Evolutionary conservation across 768 basidiomycete species (phyloP).

Genomic region (Tulasnella calospora): DNA sequence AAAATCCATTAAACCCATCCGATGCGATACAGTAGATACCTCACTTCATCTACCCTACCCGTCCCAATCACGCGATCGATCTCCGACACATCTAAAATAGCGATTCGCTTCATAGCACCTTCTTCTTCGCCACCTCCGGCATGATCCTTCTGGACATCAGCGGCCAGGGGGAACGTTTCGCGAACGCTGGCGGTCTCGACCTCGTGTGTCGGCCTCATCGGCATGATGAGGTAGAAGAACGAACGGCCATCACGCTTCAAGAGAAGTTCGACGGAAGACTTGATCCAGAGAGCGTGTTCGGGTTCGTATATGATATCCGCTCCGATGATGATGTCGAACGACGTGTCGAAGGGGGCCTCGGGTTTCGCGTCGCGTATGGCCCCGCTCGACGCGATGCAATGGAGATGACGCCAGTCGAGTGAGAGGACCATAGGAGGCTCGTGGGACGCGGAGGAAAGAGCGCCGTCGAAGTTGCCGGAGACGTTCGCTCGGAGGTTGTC

Average conservation of each 20-base stretch:
- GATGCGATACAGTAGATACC: constrained; percentile 65
- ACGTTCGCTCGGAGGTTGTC: constrained; percentile 62
- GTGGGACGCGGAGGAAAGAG: constrained; percentile 24
- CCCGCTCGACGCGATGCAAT: neutral
- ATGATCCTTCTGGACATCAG: neutral
- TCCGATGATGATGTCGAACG: constrained; percentile 68
- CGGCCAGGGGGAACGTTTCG: constrained; percentile 45
- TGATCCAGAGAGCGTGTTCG: constrained; percentile 64
- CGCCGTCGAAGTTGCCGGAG: constrained; percentile 44
- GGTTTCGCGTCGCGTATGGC: constrained; percentile 34
- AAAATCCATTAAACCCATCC: constrained; percentile 50
- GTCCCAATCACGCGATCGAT: constrained; percentile 50
- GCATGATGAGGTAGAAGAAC: constrained; percentile 66
- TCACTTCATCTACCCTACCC: constrained; percentile 64
- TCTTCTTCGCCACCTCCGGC: neutral
- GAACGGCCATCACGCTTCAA: constrained; percentile 35
- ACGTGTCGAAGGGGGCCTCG: constrained; percentile 36
- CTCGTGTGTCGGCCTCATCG: constrained; percentile 51
- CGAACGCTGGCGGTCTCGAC: constrained; percentile 56
- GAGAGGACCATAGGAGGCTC: constrained; percentile 42
- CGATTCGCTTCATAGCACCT: constrained; percentile 37
- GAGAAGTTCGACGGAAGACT: constrained; percentile 51
- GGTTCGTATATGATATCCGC: constrained; percentile 78
- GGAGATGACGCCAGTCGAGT: constrained; percentile 58
- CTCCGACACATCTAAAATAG: constrained; percentile 47